Evolutionary conservation across 192 early-diverging fungal genomes (phyloP), one percentile per base, ranked within the genome.

Genomic region (Spizellomyces sp.): DNA sequence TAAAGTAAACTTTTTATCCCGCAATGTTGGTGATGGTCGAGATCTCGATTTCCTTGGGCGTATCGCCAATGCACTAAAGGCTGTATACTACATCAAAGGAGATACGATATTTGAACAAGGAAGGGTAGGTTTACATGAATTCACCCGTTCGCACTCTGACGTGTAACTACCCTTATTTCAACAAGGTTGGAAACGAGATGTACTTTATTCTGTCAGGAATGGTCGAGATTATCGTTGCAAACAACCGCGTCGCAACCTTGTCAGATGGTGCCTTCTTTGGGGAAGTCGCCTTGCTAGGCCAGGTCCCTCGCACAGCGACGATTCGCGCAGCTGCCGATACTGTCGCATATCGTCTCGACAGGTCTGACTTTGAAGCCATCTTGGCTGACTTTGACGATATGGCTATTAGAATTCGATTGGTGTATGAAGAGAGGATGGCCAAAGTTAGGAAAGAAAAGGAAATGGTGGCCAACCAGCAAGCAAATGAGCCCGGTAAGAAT

Each of bases 71-170:
- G 77, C 70, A 9, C 48, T 85, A 46, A 61, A 69, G 45, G 63
- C 78, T 44, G 74, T 70, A 15, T 77, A 81, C 48, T 85, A 74
- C 61, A 59, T 83, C 14, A 57, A 75, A 17, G 81, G 84, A 7
- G 84, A 85, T 59, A 65, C 67, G 9, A 77, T 85, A 44, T 79
- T 83, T 48, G 76, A 79, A 27, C 79, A 84, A 65, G 83, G 83
- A 50, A 70, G 67, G 67, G 77, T 80, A 67, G 22, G 48, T n/a
- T 12, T 27, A 10, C 45, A 17, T n/a, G 44, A 4, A 15, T 14
- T 62, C 1, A 14, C 14, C 41, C 0, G 17, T 3, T 19, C 1
- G 12, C 54, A 55, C 27, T 3, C 27, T 36, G 27, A 36, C 27
- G n/a, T 36, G 0, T 36, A 36, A 36, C 27, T 36, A 73, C 1